These are phyloP conservation scores for Mortierella sp. DNA, from an alignment of 371 early-diverging fungal genomes.

Conservation along the genomic window DNA sequence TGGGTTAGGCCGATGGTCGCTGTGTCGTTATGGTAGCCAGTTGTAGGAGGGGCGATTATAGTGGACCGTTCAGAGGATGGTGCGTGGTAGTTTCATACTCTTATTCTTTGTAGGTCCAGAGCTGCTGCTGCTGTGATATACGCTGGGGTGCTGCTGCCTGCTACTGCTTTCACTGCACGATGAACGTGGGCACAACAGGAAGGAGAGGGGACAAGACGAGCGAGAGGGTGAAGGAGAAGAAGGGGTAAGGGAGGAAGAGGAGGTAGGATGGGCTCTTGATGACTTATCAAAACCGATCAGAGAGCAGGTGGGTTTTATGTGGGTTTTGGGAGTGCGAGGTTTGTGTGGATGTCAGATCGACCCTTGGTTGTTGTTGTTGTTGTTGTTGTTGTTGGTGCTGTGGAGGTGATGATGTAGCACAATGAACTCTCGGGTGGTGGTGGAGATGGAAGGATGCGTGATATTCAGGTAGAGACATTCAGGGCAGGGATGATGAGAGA, in stretches of 20 bases:
- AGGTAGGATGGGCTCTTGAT: slow-evolving; percentile 88
- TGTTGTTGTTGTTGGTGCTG: no score
- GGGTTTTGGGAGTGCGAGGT: neutral
- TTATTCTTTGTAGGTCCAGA: neutral
- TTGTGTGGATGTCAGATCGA: neutral
- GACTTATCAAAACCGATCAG: slow-evolving; percentile 60
- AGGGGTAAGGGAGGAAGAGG: slow-evolving; percentile 92
- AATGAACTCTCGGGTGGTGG: neutral
- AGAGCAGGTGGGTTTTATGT: neutral
- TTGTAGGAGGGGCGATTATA: neutral
- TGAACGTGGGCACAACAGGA: neutral
- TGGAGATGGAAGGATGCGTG: neutral
- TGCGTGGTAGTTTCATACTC: neutral
- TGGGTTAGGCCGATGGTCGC: neutral
- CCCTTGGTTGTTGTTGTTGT: neutral
- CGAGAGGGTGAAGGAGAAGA: neutral
- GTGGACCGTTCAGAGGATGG: neutral
- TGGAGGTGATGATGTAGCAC: neutral
- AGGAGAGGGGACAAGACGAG: neutral
- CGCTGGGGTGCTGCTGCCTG: neutral
- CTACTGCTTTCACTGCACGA: slow-evolving; percentile 3
- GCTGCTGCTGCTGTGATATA: neutral
- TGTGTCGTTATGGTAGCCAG: neutral
- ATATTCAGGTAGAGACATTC: slow-evolving; percentile 5
- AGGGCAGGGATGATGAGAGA: neutral